These are phyloP conservation scores for Tubosaeta brunneosetosa DNA, from an alignment of 768 basidiomycete species.

Conservation along the genomic window DNA sequence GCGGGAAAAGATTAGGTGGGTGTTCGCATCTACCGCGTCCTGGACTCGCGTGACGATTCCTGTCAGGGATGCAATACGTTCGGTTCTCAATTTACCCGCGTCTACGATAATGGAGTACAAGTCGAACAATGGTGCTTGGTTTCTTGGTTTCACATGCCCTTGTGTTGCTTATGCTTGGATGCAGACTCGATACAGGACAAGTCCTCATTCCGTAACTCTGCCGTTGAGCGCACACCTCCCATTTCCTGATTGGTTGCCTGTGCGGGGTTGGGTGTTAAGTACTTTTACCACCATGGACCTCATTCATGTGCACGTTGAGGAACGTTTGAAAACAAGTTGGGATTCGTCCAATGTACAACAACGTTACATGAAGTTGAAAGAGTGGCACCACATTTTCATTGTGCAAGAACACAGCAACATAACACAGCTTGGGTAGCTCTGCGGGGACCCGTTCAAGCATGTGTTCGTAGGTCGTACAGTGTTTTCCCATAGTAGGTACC, in stretches of 20 bases:
- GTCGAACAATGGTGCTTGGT: conserved; percentile 70
- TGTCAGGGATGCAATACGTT: conserved; percentile 71
- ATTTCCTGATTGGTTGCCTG: conserved; percentile 10
- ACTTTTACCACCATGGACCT: neutral
- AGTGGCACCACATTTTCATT: neutral
- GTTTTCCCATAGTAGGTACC: conserved; percentile 68
- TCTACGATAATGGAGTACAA: conserved; percentile 92
- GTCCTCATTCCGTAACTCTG: conserved; percentile 74
- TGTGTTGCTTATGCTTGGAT: conserved; percentile 2
- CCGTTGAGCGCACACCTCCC: conserved; percentile 42
- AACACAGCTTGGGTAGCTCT: neutral
- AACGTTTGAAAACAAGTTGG: conserved; percentile 1
- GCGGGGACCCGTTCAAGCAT: conserved; percentile 5
- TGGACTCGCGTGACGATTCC: conserved; percentile 4
- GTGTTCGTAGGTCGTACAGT: conserved; percentile 36
- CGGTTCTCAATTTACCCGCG: conserved; percentile 68
- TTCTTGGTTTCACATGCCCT: neutral
- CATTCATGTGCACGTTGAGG: conserved; percentile 1
- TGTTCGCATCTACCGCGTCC: conserved; percentile 29
- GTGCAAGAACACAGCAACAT: conserved; percentile 12
- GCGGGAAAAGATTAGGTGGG: conserved; percentile 79
- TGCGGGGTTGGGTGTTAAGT: neutral
- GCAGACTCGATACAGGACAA: conserved; percentile 87
- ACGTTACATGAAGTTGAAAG: conserved; percentile 2
- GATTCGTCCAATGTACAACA: conserved; percentile 14